Base-by-base conservation (phyloP, 2,329 filamentous ascomycete genomes). In the Phaeomoniella chlamydospora region DNA sequence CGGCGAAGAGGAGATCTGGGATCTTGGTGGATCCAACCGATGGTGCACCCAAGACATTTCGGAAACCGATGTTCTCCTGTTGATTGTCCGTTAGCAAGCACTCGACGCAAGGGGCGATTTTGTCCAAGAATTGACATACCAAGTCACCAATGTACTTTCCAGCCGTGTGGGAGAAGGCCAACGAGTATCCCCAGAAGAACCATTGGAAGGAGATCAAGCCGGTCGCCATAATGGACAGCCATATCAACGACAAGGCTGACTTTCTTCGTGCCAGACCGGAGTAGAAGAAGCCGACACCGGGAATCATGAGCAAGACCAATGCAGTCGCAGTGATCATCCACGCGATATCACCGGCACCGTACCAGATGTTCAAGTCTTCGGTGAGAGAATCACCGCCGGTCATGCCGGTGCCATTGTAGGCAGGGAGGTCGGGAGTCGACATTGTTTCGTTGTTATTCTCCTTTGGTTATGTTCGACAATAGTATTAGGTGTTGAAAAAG, bases 211-310 rank as follows among this genome's bases (percentile, higher is more conserved):
- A 78, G 41, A 86, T 74, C 44, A 92, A 74, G 9, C 74, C 81
- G 3, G 80, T 73, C 12, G 82, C 78, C 64, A 93, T 79, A 63
- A 93, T 72, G 11, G 82, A 82, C 3, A 93, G 70, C 70, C 83
- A 87, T 56, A 93, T 80, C 42, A 94, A 69, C 13, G 84, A 83
- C 37, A 94, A 68, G 3, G 86, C 86, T 0, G 84, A 92, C 65
- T 93, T 94, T 56, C 86, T 76, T 38, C 85, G 77, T 12, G 86
- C 84, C 12, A 93, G 77, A 44, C 85, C 86, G 31, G 82, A 88
- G 67, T 94, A 94, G 70, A 93, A 93, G 69, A 93, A 90, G 36
- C 84, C 86, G 51, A 93, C 85, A 39, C 86, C 86, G 26, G 86
- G 86, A 56, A 93, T 85, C 85, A 93, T 93, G 53, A 93, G 75